These are phyloP conservation scores for Metarhizium humberi DNA, from an alignment of 2,329 filamentous ascomycete genomes.

Conservation along the genomic window DNA sequence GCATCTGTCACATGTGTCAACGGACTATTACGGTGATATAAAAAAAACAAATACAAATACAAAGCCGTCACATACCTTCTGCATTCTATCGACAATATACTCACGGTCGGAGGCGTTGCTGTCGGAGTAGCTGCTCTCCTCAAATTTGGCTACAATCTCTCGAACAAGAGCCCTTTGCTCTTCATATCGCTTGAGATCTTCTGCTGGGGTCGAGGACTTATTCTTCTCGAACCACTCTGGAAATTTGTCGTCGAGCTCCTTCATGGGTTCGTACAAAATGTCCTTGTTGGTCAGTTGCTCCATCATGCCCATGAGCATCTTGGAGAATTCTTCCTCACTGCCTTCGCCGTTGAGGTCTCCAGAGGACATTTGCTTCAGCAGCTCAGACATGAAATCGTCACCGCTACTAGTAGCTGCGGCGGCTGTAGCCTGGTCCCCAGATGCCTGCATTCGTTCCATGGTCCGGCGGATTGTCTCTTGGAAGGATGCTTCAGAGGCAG, in stretches of 20 bases:
- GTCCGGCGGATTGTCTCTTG: constrained; percentile 88
- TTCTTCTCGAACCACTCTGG: constrained; percentile 83
- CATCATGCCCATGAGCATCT: constrained; percentile 98
- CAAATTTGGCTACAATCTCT: constrained; percentile 86
- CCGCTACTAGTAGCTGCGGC: constrained; percentile 57
- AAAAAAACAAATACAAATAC: background rate
- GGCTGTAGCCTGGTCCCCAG: constrained; percentile 75
- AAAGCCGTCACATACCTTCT: constrained; percentile 57
- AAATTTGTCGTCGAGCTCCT: constrained; percentile 89
- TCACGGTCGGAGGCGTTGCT: constrained; percentile 72
- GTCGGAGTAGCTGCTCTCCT: constrained; percentile 73
- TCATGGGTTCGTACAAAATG: constrained; percentile 97
- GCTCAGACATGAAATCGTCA: constrained; percentile 81
- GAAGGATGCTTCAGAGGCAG: constrained; percentile 53
- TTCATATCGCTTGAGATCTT: constrained; percentile 72
- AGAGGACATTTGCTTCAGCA: constrained; percentile 70
- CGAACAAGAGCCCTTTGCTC: constrained; percentile 70
- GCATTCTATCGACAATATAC: constrained; percentile 95
- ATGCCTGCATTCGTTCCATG: constrained; percentile 92
- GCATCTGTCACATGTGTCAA: constrained; percentile 58
- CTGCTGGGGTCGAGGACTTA: constrained; percentile 50
- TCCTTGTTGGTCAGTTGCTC: constrained; percentile 97
- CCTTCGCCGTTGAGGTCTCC: constrained; percentile 52
- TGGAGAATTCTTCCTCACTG: constrained; percentile 77
- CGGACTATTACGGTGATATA: background rate